phyloP scores from a whole-genome alignment of 371 early-diverging fungal genomes.

The Sporodiniella umbellata region DNA sequence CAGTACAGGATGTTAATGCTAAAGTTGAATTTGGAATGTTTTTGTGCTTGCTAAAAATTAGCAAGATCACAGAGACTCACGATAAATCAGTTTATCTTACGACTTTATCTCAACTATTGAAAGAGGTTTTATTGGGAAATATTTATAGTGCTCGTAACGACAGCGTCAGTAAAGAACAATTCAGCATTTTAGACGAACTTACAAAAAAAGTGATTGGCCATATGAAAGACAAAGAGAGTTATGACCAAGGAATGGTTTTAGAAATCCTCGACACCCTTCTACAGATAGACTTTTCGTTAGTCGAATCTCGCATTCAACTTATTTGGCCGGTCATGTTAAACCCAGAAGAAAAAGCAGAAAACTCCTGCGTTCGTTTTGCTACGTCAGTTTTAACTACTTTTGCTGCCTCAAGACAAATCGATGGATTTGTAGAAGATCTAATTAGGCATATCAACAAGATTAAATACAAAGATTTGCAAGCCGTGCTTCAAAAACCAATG shows the following conservation, averaged over 20 bases:
- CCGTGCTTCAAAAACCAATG: slow-evolving; percentile 34
- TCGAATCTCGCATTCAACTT: slow-evolving; percentile 27
- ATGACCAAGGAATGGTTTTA: slow-evolving; percentile 23
- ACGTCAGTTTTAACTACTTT: slow-evolving; percentile 32
- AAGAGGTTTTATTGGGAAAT: slow-evolving; percentile 25
- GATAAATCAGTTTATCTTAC: slow-evolving; percentile 14
- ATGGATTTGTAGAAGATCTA: slow-evolving; percentile 38
- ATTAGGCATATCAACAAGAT: slow-evolving; percentile 26
- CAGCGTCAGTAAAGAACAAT: slow-evolving; percentile 27
- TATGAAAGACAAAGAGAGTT: slow-evolving; percentile 2
- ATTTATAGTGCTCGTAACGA: slow-evolving; percentile 35
- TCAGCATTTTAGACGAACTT: slow-evolving; percentile 15
- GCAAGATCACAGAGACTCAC: background rate
- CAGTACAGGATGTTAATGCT: slow-evolving; percentile 29
- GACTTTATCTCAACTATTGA: slow-evolving; percentile 16
- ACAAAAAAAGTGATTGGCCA: background rate
- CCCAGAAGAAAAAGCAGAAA: slow-evolving; percentile 22
- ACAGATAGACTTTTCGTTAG: slow-evolving; percentile 39
- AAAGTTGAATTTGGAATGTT: slow-evolving; percentile 43
- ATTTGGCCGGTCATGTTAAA: slow-evolving; percentile 39
- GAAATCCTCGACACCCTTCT: slow-evolving; percentile 32
- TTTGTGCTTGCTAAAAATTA: slow-evolving; percentile 18
- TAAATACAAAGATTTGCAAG: slow-evolving; percentile 13
- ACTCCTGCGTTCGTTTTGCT: slow-evolving; percentile 20
- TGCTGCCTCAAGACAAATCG: slow-evolving; percentile 53